Base-by-base conservation (phyloP, 148 eudicot species). In the Dysphania ambrosioides region DNA sequence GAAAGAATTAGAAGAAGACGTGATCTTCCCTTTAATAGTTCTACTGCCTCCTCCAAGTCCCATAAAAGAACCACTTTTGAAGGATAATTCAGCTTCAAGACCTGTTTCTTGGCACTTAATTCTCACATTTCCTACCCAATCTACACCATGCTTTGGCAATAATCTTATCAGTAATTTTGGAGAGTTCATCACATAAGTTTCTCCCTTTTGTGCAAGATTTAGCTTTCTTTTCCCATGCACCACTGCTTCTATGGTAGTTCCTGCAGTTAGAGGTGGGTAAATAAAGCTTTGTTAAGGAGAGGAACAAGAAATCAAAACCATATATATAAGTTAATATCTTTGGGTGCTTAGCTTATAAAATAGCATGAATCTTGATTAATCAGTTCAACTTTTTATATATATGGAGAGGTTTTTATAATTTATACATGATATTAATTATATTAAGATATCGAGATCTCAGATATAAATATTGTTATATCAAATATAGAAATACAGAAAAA, bases 111-210 rank as follows among this genome's bases (percentile, higher is more conserved):
- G 75, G 61, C 98, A 93, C 13, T 68, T 60, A 26, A 91, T 83
- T 63, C 51, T 85, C 53, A 86, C 88, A 71, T 81, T 88, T 31
- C 98, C 98, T 1, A 82, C 66, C 93, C 96, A 91, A 21, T 89
- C 85, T 66, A 87, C 88, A 10, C 89, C 57, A n/a, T 87, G 89
- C n/a, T 85, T 32, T 2, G 98, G 98, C 19, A 93, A 73, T 59
- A 93, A 80, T 67, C 85, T 87, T 73, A 93, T 84, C 30, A 85
- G 69, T 29, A 93, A 80, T 12, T 85, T 93, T 12, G 98, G 96
- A 10, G 86, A 82, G 72, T 84, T 86, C 83, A 86, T 81, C 57
- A 76, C 80, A 73, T 93, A 93, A 21, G 65, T 86, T 81, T 93
- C 98, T 49, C 87, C 84, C 51, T 61, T 85, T 26, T 84, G 34